phyloP scores from a whole-genome alignment of 345 rosid genomes.

The Passiflora organensis region DNA sequence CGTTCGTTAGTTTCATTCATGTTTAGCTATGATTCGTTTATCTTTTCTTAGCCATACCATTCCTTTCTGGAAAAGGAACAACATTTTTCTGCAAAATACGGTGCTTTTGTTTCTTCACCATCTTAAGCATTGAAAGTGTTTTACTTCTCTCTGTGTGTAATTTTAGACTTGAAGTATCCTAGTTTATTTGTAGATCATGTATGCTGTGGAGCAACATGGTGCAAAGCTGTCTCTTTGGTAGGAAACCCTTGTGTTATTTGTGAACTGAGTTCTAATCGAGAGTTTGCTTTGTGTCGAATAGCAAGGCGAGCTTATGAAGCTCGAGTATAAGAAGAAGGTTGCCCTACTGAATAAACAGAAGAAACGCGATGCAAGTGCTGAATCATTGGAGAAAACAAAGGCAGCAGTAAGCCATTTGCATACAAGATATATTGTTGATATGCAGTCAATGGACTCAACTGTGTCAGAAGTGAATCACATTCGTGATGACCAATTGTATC shows the following conservation, averaged over 20 bases:
- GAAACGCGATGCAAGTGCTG: constrained; percentile 65
- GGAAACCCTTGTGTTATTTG: background rate
- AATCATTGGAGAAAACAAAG: constrained; percentile 87
- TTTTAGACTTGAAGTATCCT: background rate
- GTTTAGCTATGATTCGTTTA: background rate
- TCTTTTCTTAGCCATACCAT: background rate
- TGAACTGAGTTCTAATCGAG: too few species aligned
- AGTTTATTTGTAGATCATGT: background rate
- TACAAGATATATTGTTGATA: constrained; percentile 88
- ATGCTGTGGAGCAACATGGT: background rate
- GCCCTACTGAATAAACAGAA: constrained; percentile 66
- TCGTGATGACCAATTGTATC: constrained; percentile 83
- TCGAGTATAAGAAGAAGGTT: constrained; percentile 83
- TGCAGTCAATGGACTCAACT: constrained; percentile 98
- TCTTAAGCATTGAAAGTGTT: background rate
- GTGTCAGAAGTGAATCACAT: constrained; percentile 81
- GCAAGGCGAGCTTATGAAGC: constrained; percentile 98
- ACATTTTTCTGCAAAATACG: too few species aligned
- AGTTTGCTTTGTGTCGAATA: constrained; percentile 25
- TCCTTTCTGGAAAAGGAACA: background rate
- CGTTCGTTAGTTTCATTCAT: background rate
- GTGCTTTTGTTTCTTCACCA: background rate
- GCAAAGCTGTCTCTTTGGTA: background rate
- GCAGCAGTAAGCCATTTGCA: constrained; percentile 91
- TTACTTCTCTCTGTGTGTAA: background rate